Evolutionary conservation across 768 basidiomycete genomes (phyloP).

Genomic region (Macrolepiota fuliginosa): DNA sequence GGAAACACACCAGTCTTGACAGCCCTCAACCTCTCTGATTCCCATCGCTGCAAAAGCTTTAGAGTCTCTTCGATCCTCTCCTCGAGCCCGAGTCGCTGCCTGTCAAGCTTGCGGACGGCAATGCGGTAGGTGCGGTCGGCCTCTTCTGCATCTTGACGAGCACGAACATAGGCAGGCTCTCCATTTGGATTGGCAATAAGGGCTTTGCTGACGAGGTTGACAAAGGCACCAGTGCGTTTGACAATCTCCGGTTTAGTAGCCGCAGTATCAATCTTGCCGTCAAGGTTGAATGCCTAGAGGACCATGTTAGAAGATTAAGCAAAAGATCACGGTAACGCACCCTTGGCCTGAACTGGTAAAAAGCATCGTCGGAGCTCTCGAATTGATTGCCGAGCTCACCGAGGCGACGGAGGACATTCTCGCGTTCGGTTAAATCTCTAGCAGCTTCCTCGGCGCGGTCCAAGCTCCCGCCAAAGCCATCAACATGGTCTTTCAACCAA

Average conservation of each 20-base stretch:
- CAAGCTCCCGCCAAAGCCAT: constrained; percentile 72
- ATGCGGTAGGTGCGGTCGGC: constrained; percentile 80
- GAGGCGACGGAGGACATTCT: constrained; percentile 63
- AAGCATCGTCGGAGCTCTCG: constrained; percentile 75
- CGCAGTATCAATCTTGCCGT: constrained; percentile 28
- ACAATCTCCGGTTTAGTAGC: constrained; percentile 36
- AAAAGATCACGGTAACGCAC: constrained; percentile 34
- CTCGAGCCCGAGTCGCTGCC: constrained; percentile 82
- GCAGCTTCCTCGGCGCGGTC: constrained; percentile 80
- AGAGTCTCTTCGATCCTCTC: constrained; percentile 83
- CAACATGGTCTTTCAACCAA: constrained; percentile 79
- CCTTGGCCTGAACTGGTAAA: constrained; percentile 82
- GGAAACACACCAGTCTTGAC: constrained; percentile 69
- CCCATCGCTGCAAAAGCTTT: constrained; percentile 81
- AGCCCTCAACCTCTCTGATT: constrained; percentile 76
- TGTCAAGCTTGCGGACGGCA: constrained; percentile 78
- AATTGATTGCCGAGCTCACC: constrained; percentile 85
- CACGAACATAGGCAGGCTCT: constrained; percentile 68
- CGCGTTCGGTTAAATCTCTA: constrained; percentile 57
- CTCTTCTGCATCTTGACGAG: constrained; percentile 75
- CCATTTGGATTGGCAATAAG: constrained; percentile 45
- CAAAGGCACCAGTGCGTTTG: constrained; percentile 68
- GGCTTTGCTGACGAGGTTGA: constrained; percentile 72
- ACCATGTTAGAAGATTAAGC: too few species aligned
- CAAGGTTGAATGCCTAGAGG: constrained; percentile 68